Evolutionary conservation across 2,329 filamentous ascomycete species (phyloP).

Genomic region (Coniochaeta pulveracea): DNA sequence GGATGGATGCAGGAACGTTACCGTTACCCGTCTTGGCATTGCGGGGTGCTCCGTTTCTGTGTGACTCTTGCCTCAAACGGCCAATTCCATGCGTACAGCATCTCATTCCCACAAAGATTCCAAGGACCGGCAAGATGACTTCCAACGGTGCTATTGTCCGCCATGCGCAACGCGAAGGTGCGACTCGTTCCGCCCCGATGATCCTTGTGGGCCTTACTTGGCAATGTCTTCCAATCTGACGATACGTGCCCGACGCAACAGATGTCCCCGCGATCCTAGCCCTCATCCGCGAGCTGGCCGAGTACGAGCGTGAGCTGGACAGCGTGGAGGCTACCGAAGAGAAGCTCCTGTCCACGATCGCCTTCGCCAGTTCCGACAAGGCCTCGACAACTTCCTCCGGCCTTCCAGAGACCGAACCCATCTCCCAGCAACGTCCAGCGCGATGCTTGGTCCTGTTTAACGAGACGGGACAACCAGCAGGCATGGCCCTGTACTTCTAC

Average conservation of each 20-base stretch:
- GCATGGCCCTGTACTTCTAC: slow-evolving; percentile 87
- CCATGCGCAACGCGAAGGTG: slow-evolving; percentile 50
- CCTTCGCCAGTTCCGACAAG: slow-evolving; percentile 52
- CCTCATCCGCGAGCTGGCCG: slow-evolving; percentile 75
- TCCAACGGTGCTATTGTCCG: slow-evolving; percentile 28
- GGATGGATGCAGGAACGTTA: no score
- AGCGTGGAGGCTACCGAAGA: slow-evolving; percentile 69
- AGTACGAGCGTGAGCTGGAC: slow-evolving; percentile 71
- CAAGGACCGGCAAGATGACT: slow-evolving; percentile 20
- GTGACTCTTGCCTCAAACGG: no score
- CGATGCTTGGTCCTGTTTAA: slow-evolving; percentile 61
- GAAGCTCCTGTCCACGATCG: slow-evolving; percentile 62
- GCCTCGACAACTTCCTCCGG: slow-evolving; percentile 16
- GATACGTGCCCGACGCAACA: slow-evolving; percentile 21
- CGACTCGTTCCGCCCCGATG: slow-evolving; percentile 5
- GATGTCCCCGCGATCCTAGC: slow-evolving; percentile 73
- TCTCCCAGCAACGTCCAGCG: slow-evolving; percentile 49
- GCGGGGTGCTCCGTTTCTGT: no score
- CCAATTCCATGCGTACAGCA: neutral
- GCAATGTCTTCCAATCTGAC: slow-evolving; percentile 2
- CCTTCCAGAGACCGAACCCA: slow-evolving; percentile 34
- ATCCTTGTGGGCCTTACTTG: neutral
- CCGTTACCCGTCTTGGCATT: no score
- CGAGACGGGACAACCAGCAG: slow-evolving; percentile 38
- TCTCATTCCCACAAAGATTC: no score